Evolutionary conservation across 202 grass and related monocot genomes (phyloP).

Genomic region (Eragrostis tef): DNA sequence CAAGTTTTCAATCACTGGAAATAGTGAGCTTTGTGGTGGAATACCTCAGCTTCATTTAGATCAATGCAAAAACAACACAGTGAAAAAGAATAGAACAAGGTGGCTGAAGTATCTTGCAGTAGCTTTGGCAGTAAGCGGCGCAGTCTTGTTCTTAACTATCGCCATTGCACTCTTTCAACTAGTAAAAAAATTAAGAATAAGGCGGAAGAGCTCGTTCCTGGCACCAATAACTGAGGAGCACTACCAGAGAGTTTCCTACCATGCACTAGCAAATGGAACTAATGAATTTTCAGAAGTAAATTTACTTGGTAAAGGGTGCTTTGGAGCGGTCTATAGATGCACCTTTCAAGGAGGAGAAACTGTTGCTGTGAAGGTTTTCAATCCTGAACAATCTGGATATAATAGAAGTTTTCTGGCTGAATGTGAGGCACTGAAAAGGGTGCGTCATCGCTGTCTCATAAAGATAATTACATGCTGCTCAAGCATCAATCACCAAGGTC

Average conservation of each 20-base stretch:
- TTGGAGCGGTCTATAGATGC: slow-evolving; percentile 28
- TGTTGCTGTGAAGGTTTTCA: slow-evolving; percentile 40
- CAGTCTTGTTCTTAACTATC: not conserved
- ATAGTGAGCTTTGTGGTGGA: slow-evolving; percentile 49
- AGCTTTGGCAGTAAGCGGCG: not conserved
- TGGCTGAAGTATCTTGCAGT: not conserved
- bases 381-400: slow-evolving; percentile 22
- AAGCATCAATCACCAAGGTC: slow-evolving; percentile 34
- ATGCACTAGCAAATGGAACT: slow-evolving; percentile 25
- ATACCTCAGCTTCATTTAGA: slow-evolving; percentile 39
- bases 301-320: slow-evolving; percentile 43
- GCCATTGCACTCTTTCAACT: not conserved
- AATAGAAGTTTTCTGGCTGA: slow-evolving; percentile 41
- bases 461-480: slow-evolving; percentile 43
- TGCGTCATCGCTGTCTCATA: slow-evolving; percentile 38
- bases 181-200: too few species aligned
- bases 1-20: slow-evolving; percentile 16
- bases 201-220: not conserved
- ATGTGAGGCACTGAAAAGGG: slow-evolving; percentile 31
- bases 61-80: not conserved
- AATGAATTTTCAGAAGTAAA: slow-evolving; percentile 26
- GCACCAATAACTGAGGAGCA: not conserved
- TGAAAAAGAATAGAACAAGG: not conserved
- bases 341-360: not conserved
- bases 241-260: slow-evolving; percentile 38